Base-by-base conservation (phyloP, 1,284 basidiomycete genomes). In the Moesziomyces sp. region DNA sequence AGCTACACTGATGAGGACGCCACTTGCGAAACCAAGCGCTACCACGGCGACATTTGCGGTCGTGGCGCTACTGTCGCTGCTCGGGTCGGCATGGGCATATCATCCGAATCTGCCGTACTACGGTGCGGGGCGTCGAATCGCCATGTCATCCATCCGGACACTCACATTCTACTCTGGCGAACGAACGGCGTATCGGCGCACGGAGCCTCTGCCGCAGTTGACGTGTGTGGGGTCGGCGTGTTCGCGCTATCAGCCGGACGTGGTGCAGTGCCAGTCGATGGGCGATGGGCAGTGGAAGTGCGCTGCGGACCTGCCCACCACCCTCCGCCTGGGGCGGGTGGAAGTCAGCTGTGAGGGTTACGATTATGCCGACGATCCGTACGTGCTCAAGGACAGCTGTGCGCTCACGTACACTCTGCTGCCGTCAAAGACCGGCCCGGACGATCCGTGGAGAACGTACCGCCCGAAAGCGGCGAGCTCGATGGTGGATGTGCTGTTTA, bases 271-370 rank as follows among this genome's bases (percentile, higher is more conserved):
- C 84, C 87, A 87, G 48, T 92, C 91, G 71, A 86, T 91, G 49
- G 93, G 94, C 42, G 91, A 92, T 60, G 69, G 35, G 6, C 76
- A 78, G 58, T 74, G 79, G 79, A 79, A 76, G 90, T 97, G 94
- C 83, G 90, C 93, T 82, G 92, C 94, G 8, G 94, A 97, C 81
- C 86, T 97, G 10, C 94, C 94, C 3, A 89, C 90, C 46, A 86
- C 89, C 3, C 83, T 95, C 56, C 87, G 92, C 16, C 90, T 97
- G 63, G 94, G 94, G 9, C 87, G 89, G 58, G 90, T 96, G 0
- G 88, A 90, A 65, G 91, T 97, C 1, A 90, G 89, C 21, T 97
- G 94, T 78, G 94, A 97, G 86, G 94, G 94, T 11, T 97, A 91
- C 90, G 88, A 87, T 38, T 85, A 87, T 26, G 88, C 93, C 0